A percentile compares a stretch with the other conserved stretches of the same genome.
These are phyloP conservation scores for Ceriops decandra DNA, from an alignment of 345 rosid genomes.

Conservation along the genomic window DNA sequence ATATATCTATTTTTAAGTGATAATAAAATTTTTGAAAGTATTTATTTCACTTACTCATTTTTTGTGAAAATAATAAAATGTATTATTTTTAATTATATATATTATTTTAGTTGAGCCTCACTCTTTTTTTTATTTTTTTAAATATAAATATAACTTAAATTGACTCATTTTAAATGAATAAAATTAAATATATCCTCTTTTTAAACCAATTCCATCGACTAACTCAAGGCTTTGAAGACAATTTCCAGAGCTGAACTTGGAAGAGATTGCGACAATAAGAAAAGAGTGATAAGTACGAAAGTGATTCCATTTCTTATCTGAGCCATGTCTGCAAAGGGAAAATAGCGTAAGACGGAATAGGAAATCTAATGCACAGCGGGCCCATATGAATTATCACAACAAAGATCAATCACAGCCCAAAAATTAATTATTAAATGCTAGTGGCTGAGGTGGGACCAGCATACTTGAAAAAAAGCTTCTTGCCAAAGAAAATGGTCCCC, in stretches of 20 bases:
- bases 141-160: too few species aligned
- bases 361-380: background rate
- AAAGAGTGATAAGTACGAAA: constrained; percentile 13
- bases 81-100: too few species aligned
- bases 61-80: too few species aligned
- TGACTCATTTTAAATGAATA: too few species aligned
- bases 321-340: constrained; percentile 8
- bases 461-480: background rate
- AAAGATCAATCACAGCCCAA: background rate
- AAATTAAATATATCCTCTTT: too few species aligned
- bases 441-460: background rate
- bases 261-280: constrained; percentile 14
- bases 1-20: too few species aligned
- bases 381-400: background rate
- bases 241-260: constrained; percentile 6
- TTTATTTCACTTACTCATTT: too few species aligned
- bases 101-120: too few species aligned
- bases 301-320: background rate
- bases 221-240: background rate
- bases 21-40: too few species aligned
- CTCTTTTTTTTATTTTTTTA: too few species aligned
- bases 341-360: background rate
- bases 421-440: background rate
- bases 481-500: background rate
- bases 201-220: too few species aligned